Evolutionary conservation across 208 protist genomes (phyloP), one percentile per base, ranked within the genome.

Genomic region (Acanthamoeba royreba): DNA sequence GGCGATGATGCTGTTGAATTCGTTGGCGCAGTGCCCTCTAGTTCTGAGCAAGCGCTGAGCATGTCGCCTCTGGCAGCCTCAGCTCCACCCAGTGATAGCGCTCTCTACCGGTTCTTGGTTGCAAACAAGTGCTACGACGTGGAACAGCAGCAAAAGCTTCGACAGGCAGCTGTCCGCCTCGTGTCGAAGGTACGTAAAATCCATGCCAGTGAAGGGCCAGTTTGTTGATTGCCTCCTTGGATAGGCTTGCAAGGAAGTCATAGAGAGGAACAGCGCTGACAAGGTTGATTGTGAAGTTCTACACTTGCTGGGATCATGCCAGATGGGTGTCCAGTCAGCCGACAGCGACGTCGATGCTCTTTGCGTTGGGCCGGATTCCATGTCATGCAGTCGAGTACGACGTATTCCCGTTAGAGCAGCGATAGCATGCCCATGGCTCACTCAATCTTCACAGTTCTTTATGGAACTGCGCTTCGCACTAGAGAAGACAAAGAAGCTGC

Each of bases 271-370:
- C 49, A 40, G 28, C 45, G 35, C 47, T 1, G 42, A 35, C 0
- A 63, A 28, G 31, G 31, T 88, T n/a, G 42, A 63, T 40, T 58
- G 46, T 40, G 81, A 89, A 13, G 81, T 89, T 4, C 47, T 89
- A 3, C 47, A 89, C 17, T 38, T 89, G 11, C 46, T 89, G 47
- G 81, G 81, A 15, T 89, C 81, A 11, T 89, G 81, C 53, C 81
- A 89, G 38, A 89, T 89, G 81, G 81, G 81, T 49, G 81, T 89
- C 25, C 81, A 89, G 81, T 35, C 35, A 13, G 53, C 52, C 35
- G 81, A 66, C 46, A 89, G 81, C 53, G 81, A 89, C 35, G 53
- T 89, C 35, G 81, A 89, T 38, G 81, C 81, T 25, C 81, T 89
- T 22, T 89, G 81, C 81, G 38, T 89, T 35, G 81, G 81, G 4